These are phyloP conservation scores for Acorus calamus DNA, from an alignment of 106 monocot species.

Conservation along the genomic window DNA sequence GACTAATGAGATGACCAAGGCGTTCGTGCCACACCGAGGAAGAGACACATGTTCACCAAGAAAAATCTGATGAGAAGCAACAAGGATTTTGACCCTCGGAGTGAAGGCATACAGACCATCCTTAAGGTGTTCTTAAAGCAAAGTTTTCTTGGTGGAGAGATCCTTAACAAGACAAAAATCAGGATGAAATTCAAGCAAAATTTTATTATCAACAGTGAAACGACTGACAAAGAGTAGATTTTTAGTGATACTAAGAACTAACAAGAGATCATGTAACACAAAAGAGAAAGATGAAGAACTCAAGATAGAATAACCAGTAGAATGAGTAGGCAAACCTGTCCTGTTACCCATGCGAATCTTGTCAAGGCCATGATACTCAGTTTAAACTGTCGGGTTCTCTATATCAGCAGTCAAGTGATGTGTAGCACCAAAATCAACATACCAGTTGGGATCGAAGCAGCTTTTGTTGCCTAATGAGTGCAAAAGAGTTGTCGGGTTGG, in stretches of 20 bases:
- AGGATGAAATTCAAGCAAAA: background rate
- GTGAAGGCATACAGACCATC: too few species aligned
- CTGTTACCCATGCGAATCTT: background rate
- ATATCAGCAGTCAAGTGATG: too few species aligned
- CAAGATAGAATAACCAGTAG: slow-evolving; percentile 1
- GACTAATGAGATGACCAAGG: slow-evolving; percentile 2
- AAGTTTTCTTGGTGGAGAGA: too few species aligned
- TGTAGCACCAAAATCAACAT: background rate
- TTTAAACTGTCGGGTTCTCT: background rate
- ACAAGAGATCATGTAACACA: background rate
- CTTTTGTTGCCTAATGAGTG: background rate
- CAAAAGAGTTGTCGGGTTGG: slow-evolving; percentile 1
- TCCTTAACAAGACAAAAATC: background rate
- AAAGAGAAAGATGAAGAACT: slow-evolving; percentile 1
- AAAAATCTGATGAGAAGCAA: background rate
- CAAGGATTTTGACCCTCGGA: background rate
- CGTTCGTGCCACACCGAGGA: slow-evolving; percentile 2
- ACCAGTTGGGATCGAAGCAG: background rate
- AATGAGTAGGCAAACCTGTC: background rate
- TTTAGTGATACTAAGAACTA: too few species aligned
- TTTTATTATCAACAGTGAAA: slow-evolving; percentile 5
- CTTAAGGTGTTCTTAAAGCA: too few species aligned
- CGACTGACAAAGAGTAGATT: background rate
- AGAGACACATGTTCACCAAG: slow-evolving; percentile 4
- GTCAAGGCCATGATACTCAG: slow-evolving; percentile 4